Conservation (phyloP, 139 green algal genomes). For the Tetraselmis striata region DNA sequence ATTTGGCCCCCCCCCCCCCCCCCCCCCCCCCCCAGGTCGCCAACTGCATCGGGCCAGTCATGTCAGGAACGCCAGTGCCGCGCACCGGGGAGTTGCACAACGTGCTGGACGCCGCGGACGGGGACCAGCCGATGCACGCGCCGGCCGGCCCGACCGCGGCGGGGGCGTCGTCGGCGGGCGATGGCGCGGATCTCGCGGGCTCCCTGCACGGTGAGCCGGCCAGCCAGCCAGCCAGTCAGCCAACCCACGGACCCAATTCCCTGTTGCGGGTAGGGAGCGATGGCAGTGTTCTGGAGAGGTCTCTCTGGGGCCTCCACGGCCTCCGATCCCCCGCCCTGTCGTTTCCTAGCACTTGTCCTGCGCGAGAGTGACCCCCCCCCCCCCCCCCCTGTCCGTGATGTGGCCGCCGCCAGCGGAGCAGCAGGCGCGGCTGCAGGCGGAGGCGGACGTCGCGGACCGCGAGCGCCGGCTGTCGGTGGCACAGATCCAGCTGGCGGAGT, state of each 20-base stretch:
- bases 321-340: not conserved
- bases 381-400: not conserved
- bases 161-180: no score
- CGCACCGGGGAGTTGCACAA: not conserved
- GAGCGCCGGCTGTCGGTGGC: constrained; percentile 54
- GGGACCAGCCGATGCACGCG: not conserved
- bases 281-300: no score
- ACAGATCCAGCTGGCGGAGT: constrained; percentile 75
- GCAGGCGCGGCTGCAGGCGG: constrained; percentile 49
- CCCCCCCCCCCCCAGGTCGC: not conserved
- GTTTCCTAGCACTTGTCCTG: not conserved
- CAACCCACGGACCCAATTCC: not conserved
- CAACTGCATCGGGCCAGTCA: not conserved
- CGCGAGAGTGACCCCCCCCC: not conserved
- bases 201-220: not conserved
- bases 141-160: no score
- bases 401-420: constrained; percentile 59
- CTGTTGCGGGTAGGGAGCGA: no score
- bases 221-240: not conserved
- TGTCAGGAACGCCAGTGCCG: not conserved
- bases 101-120: not conserved
- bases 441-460: constrained; percentile 55
- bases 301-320: not conserved
- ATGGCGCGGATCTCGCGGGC: not conserved
- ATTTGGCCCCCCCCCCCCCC: no score